Base-by-base conservation (phyloP, 2,329 filamentous ascomycete genomes). In the Aspergillus texensis region DNA sequence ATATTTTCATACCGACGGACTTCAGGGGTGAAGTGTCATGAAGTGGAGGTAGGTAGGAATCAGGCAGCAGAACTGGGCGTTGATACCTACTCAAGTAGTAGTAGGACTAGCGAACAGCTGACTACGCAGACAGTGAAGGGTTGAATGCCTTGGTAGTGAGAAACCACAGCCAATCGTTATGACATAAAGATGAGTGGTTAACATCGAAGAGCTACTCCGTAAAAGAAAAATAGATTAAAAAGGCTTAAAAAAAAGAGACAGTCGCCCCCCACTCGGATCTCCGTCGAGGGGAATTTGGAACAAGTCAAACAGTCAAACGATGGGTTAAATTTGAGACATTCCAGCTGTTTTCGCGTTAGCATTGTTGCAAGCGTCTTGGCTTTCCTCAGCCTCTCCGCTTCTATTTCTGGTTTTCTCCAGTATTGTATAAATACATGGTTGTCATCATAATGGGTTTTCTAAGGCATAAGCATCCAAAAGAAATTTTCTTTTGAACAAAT, bases 331-430 rank as follows among this genome's bases (percentile, higher is more conserved):
- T 39, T 55, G 32, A 55, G 24, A 55, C 52, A 55, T 55, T 55
- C 34, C 52, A 55, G 32, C 52, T 55, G 32, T 5, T 55, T 55
- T 55, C 32, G 52, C 21, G 4, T 55, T 55, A 55, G 52, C 24
- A 55, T 24, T 16, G 19, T 54, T 39, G 34, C 52, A 55, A 55
- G 32, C 52, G 32, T 36, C 32, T 55, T 26, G 32, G 46, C 46
- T 30, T 50, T 26, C 26, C 26, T 30, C 46, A 50, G 46, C 46
- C 26, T 50, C 46, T 8, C 26, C 24, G 26, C 26, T 50, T 19
- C 26, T 30, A 16, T n/a, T 50, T 19, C 24, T 30, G 16, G 14
- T 28, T 26, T 32, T 32, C 28, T 54, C 9, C 19, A 8, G 48
- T n/a, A 16, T 28, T 19, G 48, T 32, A 19, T 52, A 30, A 52